Conservation (phyloP, 257 asterid species). For the Solanum etuberosum region DNA sequence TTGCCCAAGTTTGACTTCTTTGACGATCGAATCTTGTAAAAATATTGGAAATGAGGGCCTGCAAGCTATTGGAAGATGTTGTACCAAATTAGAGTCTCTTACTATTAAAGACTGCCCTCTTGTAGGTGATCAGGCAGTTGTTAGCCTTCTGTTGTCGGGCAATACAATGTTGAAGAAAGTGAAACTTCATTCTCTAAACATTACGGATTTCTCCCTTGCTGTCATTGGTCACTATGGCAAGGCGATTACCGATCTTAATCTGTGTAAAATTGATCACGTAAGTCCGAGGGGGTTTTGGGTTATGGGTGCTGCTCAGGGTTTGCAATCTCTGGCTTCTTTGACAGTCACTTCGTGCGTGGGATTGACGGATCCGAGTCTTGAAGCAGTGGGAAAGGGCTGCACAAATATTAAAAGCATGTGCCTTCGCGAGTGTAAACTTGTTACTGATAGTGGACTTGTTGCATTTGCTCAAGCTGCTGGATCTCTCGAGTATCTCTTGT, state of each 20-base stretch:
- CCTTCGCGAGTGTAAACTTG: slow-evolving; percentile 54
- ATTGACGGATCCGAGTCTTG: slow-evolving; percentile 55
- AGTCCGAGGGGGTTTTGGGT: slow-evolving; percentile 93
- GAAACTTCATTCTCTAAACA: slow-evolving; percentile 57
- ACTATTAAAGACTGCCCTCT: slow-evolving; percentile 65
- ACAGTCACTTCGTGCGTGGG: slow-evolving; percentile 58
- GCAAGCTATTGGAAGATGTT: slow-evolving; percentile 45
- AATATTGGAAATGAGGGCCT: slow-evolving; percentile 62
- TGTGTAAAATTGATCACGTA: slow-evolving; percentile 54
- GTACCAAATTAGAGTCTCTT: slow-evolving; percentile 55
- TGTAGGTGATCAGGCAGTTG: slow-evolving; percentile 79
- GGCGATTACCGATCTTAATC: slow-evolving; percentile 47
- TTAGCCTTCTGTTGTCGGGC: slow-evolving; percentile 44
- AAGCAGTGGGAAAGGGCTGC: slow-evolving; percentile 59
- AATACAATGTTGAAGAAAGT: slow-evolving; percentile 44
- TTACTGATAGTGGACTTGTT: slow-evolving; percentile 66
- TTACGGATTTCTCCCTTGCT: slow-evolving; percentile 72
- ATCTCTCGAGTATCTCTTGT: slow-evolving; percentile 55
- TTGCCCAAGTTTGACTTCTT: slow-evolving; percentile 46
- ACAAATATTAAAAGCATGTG: slow-evolving; percentile 47
- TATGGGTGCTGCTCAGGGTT: slow-evolving; percentile 74
- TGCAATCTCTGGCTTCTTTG: slow-evolving; percentile 44
- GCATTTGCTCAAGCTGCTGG: slow-evolving; percentile 49
- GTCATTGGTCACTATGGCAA: slow-evolving; percentile 76
- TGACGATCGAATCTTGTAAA: slow-evolving; percentile 65